These are phyloP conservation scores for Bothriochloa decipiens DNA, from an alignment of 176 grass and related monocot species.

Conservation along the genomic window DNA sequence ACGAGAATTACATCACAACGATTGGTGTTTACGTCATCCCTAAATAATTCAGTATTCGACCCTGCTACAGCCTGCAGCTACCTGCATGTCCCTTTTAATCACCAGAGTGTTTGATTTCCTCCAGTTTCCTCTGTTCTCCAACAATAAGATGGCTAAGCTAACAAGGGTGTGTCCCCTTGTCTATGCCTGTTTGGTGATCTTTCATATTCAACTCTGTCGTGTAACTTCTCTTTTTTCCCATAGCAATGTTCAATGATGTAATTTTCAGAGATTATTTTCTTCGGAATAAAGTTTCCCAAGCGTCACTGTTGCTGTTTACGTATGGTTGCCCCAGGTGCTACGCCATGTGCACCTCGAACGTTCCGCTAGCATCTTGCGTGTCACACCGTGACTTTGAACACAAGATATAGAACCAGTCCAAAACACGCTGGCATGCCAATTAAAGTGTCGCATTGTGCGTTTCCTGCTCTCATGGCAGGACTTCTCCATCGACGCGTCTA, in stretches of 20 bases:
- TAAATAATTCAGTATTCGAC: too few relatives aligned
- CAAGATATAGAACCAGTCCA: not conserved
- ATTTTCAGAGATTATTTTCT: not conserved
- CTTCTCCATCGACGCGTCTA: too few relatives aligned
- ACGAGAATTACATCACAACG: too few relatives aligned
- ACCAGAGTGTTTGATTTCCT: not conserved
- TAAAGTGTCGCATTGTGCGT: too few relatives aligned
- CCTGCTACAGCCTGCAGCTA: too few relatives aligned
- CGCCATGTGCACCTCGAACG: not conserved
- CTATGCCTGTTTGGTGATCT: not conserved
- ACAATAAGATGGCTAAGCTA: conserved; percentile 10
- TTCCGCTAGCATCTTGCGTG: too few relatives aligned
- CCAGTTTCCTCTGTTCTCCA: not conserved
- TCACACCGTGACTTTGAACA: not conserved
- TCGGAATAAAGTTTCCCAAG: not conserved
- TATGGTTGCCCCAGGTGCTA: not conserved
- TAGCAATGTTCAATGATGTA: not conserved
- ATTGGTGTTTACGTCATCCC: too few relatives aligned
- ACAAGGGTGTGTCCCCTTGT: not conserved
- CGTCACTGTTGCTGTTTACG: not conserved
- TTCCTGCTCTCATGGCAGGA: too few relatives aligned
- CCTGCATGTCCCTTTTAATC: not conserved
- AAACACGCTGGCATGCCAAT: too few relatives aligned
- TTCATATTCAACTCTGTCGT: not conserved
- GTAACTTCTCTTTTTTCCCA: not conserved